Conservation (phyloP, 2,329 filamentous ascomycete species). For the Onygenales sp. region DNA sequence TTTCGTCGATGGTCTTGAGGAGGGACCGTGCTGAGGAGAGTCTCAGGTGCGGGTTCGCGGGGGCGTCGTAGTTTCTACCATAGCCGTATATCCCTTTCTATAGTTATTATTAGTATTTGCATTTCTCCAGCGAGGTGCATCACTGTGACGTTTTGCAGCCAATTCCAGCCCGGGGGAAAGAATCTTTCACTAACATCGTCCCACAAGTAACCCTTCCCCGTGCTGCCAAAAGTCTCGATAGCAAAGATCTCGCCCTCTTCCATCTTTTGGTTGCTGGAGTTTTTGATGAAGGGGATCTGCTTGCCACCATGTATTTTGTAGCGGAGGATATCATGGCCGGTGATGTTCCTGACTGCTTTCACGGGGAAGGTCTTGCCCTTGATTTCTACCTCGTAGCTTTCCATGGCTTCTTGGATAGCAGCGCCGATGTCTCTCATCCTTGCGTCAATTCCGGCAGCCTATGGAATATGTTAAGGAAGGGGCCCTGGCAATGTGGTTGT, state of each 20-base stretch:
- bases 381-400: slow-evolving; percentile 51
- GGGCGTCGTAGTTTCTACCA: slow-evolving; percentile 32
- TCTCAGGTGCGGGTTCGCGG: slow-evolving; percentile 24
- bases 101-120: not conserved
- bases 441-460: slow-evolving; percentile 47
- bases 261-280: slow-evolving; percentile 42
- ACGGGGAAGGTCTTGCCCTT: slow-evolving; percentile 38
- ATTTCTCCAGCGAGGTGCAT: no score
- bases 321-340: slow-evolving; percentile 45
- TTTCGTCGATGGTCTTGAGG: slow-evolving; percentile 50
- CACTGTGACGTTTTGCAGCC: not conserved
- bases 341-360: slow-evolving; percentile 46
- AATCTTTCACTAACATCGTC: slow-evolving; percentile 33
- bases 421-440: slow-evolving; percentile 46
- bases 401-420: slow-evolving; percentile 53
- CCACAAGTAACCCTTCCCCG: slow-evolving; percentile 39
- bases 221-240: slow-evolving; percentile 50
- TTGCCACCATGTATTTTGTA: slow-evolving; percentile 51
- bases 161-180: not conserved
- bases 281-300: slow-evolving; percentile 46
- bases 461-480: not conserved
- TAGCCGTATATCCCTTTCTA: slow-evolving; percentile 47
- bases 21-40: slow-evolving; percentile 48
- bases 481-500: not conserved
- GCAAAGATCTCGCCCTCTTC: slow-evolving; percentile 51